A percentile compares a stretch with the other conserved stretches of the same genome.
phyloP scores from a whole-genome alignment of 176 grass and related monocot species.

The Eleusine indica region DNA sequence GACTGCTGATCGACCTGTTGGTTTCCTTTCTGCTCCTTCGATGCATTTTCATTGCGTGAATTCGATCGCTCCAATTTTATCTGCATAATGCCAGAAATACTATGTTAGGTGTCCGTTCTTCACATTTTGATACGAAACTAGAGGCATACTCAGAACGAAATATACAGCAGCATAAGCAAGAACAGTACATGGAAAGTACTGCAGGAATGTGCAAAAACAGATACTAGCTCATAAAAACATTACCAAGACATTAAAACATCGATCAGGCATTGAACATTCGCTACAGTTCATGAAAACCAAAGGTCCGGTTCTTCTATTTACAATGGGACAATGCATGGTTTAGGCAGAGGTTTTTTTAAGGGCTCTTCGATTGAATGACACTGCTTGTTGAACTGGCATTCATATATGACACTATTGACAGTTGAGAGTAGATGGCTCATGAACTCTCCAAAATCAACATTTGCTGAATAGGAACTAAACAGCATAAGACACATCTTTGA shows the following conservation, averaged over 20 bases:
- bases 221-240: background rate
- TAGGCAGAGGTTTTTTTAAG: background rate
- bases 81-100: slow-evolving; percentile 36
- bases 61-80: slow-evolving; percentile 39
- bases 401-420: background rate
- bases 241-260: background rate
- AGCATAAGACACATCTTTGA: background rate
- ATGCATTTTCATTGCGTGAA: background rate
- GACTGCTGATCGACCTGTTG: slow-evolving; percentile 22
- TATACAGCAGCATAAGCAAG: background rate
- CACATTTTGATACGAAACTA: background rate
- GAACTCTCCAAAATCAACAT: slow-evolving; percentile 6
- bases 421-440: background rate
- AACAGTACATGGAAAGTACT: background rate
- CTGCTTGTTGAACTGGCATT: background rate
- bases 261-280: background rate
- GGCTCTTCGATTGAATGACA: background rate
- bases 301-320: background rate
- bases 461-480: slow-evolving; percentile 2
- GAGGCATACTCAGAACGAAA: background rate
- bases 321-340: background rate
- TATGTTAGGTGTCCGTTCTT: slow-evolving; percentile 29
- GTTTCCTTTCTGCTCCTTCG: slow-evolving; percentile 49
- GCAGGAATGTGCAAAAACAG: background rate
- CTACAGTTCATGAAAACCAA: slow-evolving; percentile 8